These are phyloP conservation scores for Moesziomyces sp. DNA, from an alignment of 1,284 basidiomycete genomes.

Conservation along the genomic window DNA sequence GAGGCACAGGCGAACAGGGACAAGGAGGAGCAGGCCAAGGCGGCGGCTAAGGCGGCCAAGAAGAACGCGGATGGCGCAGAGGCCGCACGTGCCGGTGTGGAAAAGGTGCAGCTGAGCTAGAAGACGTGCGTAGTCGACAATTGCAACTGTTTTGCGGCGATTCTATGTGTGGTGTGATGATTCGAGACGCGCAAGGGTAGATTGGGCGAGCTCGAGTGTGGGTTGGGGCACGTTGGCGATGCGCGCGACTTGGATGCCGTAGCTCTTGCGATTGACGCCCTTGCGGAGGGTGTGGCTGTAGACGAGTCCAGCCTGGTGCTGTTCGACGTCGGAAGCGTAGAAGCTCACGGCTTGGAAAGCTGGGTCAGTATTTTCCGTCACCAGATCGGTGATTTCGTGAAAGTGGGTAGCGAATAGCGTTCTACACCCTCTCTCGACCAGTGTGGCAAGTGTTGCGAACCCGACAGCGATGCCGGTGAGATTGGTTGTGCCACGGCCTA, in stretches of 20 bases:
- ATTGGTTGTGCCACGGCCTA: slow-evolving; percentile 92
- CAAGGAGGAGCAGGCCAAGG: slow-evolving; percentile 28
- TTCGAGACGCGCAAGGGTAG: slow-evolving; percentile 41
- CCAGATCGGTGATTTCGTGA: slow-evolving; percentile 87
- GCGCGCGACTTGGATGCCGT: slow-evolving; percentile 89
- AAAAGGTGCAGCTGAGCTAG: neutral
- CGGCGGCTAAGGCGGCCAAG: slow-evolving; percentile 16
- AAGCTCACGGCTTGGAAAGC: slow-evolving; percentile 73
- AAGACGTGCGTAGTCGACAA: too few species aligned
- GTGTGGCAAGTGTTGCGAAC: slow-evolving; percentile 86
- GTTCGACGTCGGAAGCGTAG: slow-evolving; percentile 87
- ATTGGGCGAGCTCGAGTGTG: slow-evolving; percentile 75
- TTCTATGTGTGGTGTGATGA: neutral
- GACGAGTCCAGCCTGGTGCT: slow-evolving; percentile 75
- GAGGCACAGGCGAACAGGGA: slow-evolving; percentile 47
- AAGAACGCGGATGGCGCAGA: neutral
- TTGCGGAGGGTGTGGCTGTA: slow-evolving; percentile 84
- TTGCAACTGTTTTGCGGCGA: too few species aligned
- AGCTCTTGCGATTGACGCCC: slow-evolving; percentile 90
- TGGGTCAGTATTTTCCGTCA: neutral
- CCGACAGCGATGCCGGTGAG: slow-evolving; percentile 92
- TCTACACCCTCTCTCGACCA: slow-evolving; percentile 81
- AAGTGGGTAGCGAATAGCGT: slow-evolving; percentile 97
- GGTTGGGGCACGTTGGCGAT: slow-evolving; percentile 83
- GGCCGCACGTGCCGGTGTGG: neutral